Conservation (phyloP, 139 green algal species). For the Micromonas commoda region DNA sequence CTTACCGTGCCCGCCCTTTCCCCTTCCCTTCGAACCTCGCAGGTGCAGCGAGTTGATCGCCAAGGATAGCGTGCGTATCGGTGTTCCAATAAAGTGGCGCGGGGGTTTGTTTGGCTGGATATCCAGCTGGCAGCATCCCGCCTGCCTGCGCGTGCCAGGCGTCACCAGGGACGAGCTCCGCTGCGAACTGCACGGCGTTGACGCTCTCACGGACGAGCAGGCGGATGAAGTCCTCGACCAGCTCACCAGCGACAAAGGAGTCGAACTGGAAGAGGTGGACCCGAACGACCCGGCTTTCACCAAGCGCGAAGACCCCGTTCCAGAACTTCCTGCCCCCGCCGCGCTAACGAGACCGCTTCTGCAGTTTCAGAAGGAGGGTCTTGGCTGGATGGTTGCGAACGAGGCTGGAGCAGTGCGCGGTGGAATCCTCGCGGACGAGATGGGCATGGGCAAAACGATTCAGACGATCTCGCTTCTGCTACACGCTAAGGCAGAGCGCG, state of each 20-base stretch:
- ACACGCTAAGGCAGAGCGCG: conserved; percentile 37
- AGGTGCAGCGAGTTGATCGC: conserved; percentile 2
- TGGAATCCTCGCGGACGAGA: conserved; percentile 87
- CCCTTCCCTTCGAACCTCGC: background rate
- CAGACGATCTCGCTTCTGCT: conserved; percentile 72
- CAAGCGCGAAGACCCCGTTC: background rate
- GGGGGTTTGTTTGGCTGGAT: background rate
- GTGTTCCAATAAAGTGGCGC: background rate
- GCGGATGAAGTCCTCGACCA: background rate
- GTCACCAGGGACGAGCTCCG: conserved; percentile 5
- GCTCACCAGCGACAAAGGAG: background rate
- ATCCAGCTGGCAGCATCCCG: background rate
- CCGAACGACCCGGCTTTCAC: background rate
- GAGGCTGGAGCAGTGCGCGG: conserved; percentile 49
- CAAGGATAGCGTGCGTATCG: conserved; percentile 5
- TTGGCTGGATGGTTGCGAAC: conserved; percentile 24
- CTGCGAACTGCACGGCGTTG: background rate
- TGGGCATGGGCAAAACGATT: conserved; percentile 82
- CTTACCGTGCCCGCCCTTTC: background rate
- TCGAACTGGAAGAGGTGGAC: conserved; percentile 19
- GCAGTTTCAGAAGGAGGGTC: conserved; percentile 74
- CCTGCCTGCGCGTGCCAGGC: background rate
- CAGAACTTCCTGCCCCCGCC: conserved; percentile 28
- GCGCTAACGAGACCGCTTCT: conserved; percentile 77
- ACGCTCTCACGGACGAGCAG: background rate